Evolutionary conservation across 2,329 filamentous ascomycete genomes (phyloP).

Genomic region (Cytospora piceicola): DNA sequence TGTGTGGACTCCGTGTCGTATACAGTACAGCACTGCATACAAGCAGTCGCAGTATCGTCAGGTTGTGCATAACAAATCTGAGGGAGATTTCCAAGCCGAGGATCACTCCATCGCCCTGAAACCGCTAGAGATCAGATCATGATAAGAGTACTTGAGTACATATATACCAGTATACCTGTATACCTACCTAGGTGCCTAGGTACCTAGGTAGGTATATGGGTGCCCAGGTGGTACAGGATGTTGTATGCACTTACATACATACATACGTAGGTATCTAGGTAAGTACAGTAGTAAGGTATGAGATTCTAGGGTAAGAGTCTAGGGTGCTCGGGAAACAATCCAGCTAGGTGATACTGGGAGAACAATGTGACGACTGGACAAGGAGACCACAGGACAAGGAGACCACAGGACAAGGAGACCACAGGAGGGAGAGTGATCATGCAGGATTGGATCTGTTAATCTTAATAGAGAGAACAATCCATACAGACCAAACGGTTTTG

Average conservation of each 20-base stretch:
- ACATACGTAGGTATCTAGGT: not conserved
- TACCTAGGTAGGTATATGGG: too few species aligned
- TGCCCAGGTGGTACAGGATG: too few species aligned
- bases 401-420: not conserved
- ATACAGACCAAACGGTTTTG: not conserved
- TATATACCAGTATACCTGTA: too few species aligned
- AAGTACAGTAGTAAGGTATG: slow-evolving; percentile 1
- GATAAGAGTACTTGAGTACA: not conserved
- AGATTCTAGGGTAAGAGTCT: not conserved
- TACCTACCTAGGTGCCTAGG: too few species aligned
- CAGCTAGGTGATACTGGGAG: too few species aligned
- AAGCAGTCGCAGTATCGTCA: not conserved
- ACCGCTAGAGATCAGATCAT: slow-evolving; percentile 21
- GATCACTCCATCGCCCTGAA: slow-evolving; percentile 26
- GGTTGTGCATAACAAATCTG: slow-evolving; percentile 9
- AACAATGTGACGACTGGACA: not conserved
- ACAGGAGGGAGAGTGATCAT: not conserved
- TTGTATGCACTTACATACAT: too few species aligned
- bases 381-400: not conserved
- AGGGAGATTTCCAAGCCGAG: slow-evolving; percentile 20
- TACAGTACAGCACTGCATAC: not conserved
- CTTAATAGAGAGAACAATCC: not conserved
- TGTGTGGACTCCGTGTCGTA: not conserved
- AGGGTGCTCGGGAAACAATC: slow-evolving; percentile 13
- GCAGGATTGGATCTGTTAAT: not conserved